Base-by-base conservation (phyloP, 352 stramenopile genomes). In the Pythium diclinum region DNA sequence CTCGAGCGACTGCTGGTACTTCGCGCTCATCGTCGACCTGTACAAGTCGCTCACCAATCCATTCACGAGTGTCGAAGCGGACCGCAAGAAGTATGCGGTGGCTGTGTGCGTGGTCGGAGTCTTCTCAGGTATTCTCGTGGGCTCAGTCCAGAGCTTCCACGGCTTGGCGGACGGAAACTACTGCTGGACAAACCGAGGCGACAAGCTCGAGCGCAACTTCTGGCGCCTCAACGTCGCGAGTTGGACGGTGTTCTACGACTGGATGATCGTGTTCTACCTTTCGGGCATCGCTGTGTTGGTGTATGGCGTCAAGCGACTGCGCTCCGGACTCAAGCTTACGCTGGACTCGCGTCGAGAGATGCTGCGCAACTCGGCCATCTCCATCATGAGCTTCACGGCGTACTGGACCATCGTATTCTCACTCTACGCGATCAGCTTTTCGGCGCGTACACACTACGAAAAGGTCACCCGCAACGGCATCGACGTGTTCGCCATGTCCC, bases 201-300 rank as follows among this genome's bases (percentile, higher is more conserved):
- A 73, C 6, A 53, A 33, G 0, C 34, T 46, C 3, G 70, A 90
- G 49, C 71, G 79, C 59, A 63, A 87, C 66, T 92, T 93, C 52
- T 92, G 85, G 47, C 71, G 73, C 7, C 73, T 92, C 30, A 94
- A 94, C 67, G 38, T 76, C 11, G 74, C 83, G 3, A 93, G 77
- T 58, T 94, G 86, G 86, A 55, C 84, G 13, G 65, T 92, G 3
- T 92, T 94, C 63, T 94, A 92, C 71, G 77, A 83, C 63, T 94
- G 81, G 74, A 92, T 94, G 82, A 89, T 94, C 60, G 13, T 93
- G 9, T 93, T 91, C 48, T 93, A 93, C 61, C 59, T 92, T 6
- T 85, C 83, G 23, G 84, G 84, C 8, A 83, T 95, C 33, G 73
- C 74, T 0, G 83, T 93, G 34, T 64, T 95, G 14, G 23, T 84